Percentiles rank a stretch among this genome's conserved stretches.
Conservation (phyloP, 108 stramenopile species). For the Chaetoceros muelleri region DNA sequence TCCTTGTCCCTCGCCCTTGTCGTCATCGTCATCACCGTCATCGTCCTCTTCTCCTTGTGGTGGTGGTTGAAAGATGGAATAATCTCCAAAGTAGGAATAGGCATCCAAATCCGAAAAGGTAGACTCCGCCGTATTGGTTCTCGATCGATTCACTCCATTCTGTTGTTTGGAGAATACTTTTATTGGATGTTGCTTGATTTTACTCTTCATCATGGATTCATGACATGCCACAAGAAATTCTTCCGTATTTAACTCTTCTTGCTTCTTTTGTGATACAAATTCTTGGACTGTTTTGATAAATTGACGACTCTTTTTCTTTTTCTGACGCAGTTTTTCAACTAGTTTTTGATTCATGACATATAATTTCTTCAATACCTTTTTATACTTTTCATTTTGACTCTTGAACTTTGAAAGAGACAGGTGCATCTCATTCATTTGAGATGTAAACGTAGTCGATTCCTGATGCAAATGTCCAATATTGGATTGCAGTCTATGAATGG, state of each 20-base stretch:
- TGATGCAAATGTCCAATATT: conserved; percentile 12
- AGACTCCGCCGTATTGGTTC: background rate
- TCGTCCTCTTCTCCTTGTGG: no score
- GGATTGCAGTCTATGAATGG: conserved; percentile 29
- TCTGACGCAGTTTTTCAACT: conserved; percentile 10
- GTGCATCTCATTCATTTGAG: conserved; percentile 11
- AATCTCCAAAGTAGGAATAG: background rate
- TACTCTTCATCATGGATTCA: conserved; percentile 1
- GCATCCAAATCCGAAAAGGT: background rate
- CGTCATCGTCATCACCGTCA: no score
- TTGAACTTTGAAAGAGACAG: background rate
- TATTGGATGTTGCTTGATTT: conserved; percentile 3
- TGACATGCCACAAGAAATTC: conserved; percentile 8
- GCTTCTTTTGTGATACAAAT: conserved; percentile 1
- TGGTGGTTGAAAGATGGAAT: background rate
- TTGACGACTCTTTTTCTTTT: background rate
- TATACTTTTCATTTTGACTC: conserved; percentile 10
- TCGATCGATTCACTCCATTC: background rate
- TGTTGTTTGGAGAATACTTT: conserved; percentile 4
- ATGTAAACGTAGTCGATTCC: conserved; percentile 3
- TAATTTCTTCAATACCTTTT: conserved; percentile 19
- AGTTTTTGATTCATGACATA: conserved; percentile 20
- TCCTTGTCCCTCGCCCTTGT: conserved; percentile 2
- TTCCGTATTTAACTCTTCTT: conserved; percentile 6
- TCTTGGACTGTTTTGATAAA: conserved; percentile 2